phyloP scores from a whole-genome alignment of 495 filamentous ascomycete genomes.

The Talaromyces trachyspermus region DNA sequence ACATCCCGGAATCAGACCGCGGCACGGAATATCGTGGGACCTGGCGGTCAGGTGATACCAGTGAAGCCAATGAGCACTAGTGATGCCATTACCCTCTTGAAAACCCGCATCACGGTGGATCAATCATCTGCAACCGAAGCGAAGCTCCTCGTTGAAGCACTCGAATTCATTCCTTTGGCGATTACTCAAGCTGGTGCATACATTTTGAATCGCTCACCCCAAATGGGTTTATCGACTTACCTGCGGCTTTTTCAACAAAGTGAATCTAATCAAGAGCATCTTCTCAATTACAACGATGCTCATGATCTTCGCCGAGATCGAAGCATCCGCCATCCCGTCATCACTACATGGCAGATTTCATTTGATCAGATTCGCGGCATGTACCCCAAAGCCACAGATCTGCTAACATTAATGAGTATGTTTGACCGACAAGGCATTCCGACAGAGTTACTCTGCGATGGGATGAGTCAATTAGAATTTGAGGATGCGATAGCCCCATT shows the following conservation, averaged over 20 bases:
- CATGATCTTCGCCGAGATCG: constrained; percentile 21
- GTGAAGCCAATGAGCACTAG: constrained; percentile 25
- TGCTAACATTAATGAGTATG: constrained; percentile 37
- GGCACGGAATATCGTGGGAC: constrained; percentile 13
- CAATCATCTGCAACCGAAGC: constrained; percentile 11
- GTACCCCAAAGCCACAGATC: constrained; percentile 19
- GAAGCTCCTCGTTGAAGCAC: constrained; percentile 14
- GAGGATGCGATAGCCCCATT: constrained; percentile 35
- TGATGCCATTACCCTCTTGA: constrained; percentile 16
- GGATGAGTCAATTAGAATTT: constrained; percentile 11
- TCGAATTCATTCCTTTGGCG: constrained; percentile 28
- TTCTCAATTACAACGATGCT: constrained; percentile 11
- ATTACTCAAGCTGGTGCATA: constrained; percentile 27
- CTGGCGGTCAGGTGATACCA: constrained; percentile 11
- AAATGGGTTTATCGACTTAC: constrained; percentile 11
- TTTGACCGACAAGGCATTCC: constrained; percentile 36
- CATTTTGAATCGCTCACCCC: constrained; percentile 18
- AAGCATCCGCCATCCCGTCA: constrained; percentile 24
- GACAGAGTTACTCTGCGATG: constrained; percentile 14
- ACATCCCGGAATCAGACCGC: constrained; percentile 30
- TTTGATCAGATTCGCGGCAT: constrained; percentile 34
- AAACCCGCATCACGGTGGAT: constrained; percentile 8
- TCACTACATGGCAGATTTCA: constrained; percentile 41
- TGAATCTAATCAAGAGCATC: constrained; percentile 10
- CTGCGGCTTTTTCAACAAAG: constrained; percentile 12